These are phyloP conservation scores for Novymonas esmeraldas DNA, from an alignment of 208 protist genomes.

Conservation along the genomic window DNA sequence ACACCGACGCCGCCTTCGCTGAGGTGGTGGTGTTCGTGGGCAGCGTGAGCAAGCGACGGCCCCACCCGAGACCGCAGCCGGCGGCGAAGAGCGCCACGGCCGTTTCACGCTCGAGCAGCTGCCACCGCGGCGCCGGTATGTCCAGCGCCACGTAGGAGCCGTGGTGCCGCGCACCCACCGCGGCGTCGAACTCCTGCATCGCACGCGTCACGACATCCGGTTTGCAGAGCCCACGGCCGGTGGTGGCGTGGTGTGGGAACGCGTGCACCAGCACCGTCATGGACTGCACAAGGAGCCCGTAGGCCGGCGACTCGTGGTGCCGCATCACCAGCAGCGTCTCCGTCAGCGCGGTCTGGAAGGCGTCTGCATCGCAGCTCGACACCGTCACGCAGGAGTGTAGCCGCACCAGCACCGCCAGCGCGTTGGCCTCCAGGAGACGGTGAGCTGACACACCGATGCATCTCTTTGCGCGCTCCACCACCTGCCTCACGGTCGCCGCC, in stretches of 20 bases:
- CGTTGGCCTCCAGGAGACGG: conserved; percentile 31
- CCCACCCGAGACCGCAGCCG: conserved; percentile 29
- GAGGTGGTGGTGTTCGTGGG: not conserved
- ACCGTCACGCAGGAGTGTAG: not conserved
- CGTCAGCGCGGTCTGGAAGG: conserved; percentile 1
- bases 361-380: not conserved
- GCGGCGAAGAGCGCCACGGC: conserved; percentile 8
- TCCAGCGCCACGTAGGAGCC: not conserved
- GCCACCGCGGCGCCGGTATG: conserved; percentile 16
- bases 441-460: conserved; percentile 24
- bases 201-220: conserved; percentile 5
- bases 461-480: conserved; percentile 22
- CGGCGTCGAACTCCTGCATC: conserved; percentile 12
- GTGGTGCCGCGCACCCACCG: not conserved
- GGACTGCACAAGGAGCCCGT: conserved; percentile 16
- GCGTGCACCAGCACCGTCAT: conserved; percentile 18
- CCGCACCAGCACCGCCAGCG: conserved; percentile 14
- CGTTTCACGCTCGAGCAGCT: conserved; percentile 8
- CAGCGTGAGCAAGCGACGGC: conserved; percentile 4
- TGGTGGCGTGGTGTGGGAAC: not conserved
- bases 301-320: conserved; percentile 28
- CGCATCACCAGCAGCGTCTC: conserved; percentile 27
- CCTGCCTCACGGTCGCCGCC: not conserved
- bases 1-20: not conserved
- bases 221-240: not conserved